Percentiles rank a stretch among this genome's conserved stretches.
Conservation (phyloP, 2,329 filamentous ascomycete species). For the Didymella lethalis region DNA sequence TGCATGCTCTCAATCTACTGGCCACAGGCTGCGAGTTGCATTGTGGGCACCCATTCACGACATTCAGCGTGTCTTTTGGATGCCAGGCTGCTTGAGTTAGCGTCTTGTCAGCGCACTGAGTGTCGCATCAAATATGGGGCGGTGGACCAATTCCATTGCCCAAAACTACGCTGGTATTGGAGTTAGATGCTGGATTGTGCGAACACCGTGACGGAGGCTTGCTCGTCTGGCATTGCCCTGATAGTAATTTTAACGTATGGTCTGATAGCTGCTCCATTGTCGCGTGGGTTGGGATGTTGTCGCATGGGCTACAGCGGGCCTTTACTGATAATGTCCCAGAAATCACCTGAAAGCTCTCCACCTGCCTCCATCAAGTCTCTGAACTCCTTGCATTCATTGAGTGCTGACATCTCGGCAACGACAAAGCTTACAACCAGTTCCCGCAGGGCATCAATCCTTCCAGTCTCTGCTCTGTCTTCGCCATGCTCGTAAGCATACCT, state of each 20-base stretch:
- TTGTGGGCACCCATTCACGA: neutral
- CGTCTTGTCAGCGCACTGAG: neutral
- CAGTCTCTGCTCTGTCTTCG: constrained; percentile 19
- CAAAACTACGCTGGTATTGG: constrained; percentile 2
- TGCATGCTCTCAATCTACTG: neutral
- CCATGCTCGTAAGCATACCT: constrained; percentile 36
- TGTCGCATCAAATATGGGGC: neutral
- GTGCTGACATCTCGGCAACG: constrained; percentile 28
- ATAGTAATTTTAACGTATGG: neutral
- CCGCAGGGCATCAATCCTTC: constrained; percentile 31
- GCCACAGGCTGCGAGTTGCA: neutral
- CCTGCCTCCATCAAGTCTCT: constrained; percentile 31
- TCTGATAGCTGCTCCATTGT: neutral
- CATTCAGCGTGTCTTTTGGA: neutral
- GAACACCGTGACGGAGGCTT: neutral
- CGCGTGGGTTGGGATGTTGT: neutral
- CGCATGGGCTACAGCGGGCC: neutral
- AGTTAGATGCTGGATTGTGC: neutral
- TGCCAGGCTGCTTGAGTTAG: neutral
- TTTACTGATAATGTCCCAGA: constrained; percentile 22
- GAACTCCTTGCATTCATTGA: constrained; percentile 32
- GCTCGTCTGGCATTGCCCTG: neutral
- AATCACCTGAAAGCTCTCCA: constrained; percentile 39
- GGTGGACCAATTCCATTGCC: neutral
- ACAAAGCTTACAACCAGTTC: constrained; percentile 37